Conservation (phyloP, 805 yeast genomes). For the Monosporozyma aerobia region DNA sequence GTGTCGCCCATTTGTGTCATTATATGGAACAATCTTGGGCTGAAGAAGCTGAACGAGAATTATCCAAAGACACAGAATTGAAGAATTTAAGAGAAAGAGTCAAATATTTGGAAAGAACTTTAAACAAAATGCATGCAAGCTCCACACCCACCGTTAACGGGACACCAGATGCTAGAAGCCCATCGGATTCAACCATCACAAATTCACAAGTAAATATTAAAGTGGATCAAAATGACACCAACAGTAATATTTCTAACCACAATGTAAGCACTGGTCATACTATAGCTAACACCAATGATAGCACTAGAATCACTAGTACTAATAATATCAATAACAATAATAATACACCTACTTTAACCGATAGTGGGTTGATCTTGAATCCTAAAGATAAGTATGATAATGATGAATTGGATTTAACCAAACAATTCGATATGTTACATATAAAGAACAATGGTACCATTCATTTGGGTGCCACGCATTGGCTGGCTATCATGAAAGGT, state of each 20-base stretch:
- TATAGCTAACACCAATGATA: not conserved
- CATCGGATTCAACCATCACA: not conserved
- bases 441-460: conserved; percentile 35
- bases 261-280: not conserved
- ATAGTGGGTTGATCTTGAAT: not conserved
- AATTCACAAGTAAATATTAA: not conserved
- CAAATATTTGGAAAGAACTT: conserved; percentile 40
- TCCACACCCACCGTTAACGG: conserved; percentile 8
- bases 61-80: conserved; percentile 38
- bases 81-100: conserved; percentile 51
- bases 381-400: conserved; percentile 18
- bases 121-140: conserved; percentile 27
- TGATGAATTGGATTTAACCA: conserved; percentile 32
- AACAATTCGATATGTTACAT: conserved; percentile 38
- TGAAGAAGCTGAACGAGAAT: conserved; percentile 38
- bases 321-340: not conserved
- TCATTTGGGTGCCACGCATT: conserved; percentile 45
- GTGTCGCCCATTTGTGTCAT: conserved; percentile 49
- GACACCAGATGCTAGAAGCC: not conserved
- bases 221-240: not conserved
- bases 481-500: conserved; percentile 52
- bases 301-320: no score
- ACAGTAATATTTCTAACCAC: not conserved
- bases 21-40: conserved; percentile 58
- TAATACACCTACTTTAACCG: not conserved